Evolutionary conservation across 2,329 filamentous ascomycete genomes (phyloP).

Genomic region (Fusarium citri): DNA sequence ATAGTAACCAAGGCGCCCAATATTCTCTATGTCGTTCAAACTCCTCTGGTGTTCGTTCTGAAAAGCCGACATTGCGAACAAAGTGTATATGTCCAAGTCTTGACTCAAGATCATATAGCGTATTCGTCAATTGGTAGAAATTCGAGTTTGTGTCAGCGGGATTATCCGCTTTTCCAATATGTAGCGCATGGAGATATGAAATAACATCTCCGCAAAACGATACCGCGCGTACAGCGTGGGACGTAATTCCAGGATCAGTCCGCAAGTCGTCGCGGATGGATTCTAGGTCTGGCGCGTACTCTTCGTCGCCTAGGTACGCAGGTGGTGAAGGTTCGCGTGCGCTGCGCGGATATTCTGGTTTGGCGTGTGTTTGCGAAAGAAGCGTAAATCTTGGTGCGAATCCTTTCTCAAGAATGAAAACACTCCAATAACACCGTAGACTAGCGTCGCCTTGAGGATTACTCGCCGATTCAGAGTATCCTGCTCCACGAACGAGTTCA

Average conservation of each 20-base stretch:
- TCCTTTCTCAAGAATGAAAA: slow-evolving; percentile 36
- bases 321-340: slow-evolving; percentile 27
- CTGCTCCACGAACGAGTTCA: slow-evolving; percentile 26
- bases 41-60: slow-evolving; percentile 30
- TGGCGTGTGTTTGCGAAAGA: slow-evolving; percentile 1
- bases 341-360: slow-evolving; percentile 30
- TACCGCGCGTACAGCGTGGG: slow-evolving; percentile 21
- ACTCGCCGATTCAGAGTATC: slow-evolving; percentile 4
- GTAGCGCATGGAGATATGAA: slow-evolving; percentile 34
- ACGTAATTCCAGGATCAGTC: slow-evolving; percentile 34
- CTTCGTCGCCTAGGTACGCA: slow-evolving; percentile 18
- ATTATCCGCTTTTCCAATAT: slow-evolving; percentile 28
- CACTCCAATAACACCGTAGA: slow-evolving; percentile 41
- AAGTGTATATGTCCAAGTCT: slow-evolving; percentile 32
- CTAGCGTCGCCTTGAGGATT: slow-evolving; percentile 15
- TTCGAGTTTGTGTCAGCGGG: slow-evolving; percentile 35
- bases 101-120: slow-evolving; percentile 34
- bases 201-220: slow-evolving; percentile 37
- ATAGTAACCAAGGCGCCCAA: slow-evolving; percentile 37
- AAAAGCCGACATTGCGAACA: slow-evolving; percentile 40
- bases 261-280: slow-evolving; percentile 25
- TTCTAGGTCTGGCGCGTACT: slow-evolving; percentile 32
- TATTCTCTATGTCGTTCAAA: slow-evolving; percentile 35
- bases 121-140: slow-evolving; percentile 37
- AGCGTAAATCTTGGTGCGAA: slow-evolving; percentile 30